Conservation (phyloP, 371 early-diverging fungal species). For the Zychaea mexicana region DNA sequence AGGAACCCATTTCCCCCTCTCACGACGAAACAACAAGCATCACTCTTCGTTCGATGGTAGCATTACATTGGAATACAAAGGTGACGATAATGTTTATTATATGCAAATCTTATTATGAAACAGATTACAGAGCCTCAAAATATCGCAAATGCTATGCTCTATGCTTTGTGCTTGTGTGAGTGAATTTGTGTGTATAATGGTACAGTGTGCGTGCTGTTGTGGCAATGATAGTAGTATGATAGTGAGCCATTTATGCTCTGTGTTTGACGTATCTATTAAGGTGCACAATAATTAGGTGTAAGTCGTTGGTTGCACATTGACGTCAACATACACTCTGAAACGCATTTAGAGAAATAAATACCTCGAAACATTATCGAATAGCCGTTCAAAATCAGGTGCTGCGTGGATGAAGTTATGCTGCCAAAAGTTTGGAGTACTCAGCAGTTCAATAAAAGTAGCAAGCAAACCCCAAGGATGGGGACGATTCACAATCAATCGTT, state of each 20-base stretch:
- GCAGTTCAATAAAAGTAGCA: slow-evolving; percentile 93
- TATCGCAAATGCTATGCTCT: no score
- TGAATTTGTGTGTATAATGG: no score
- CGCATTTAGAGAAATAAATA: no score
- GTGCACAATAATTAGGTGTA: background rate
- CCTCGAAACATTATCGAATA: slow-evolving; percentile 69
- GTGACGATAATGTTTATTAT: background rate
- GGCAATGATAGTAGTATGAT: no score
- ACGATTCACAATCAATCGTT: slow-evolving; percentile 94
- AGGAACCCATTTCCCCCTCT: no score
- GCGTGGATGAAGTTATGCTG: slow-evolving; percentile 69
- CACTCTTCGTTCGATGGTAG: no score
- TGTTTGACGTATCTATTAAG: slow-evolving; percentile 9
- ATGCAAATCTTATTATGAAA: no score
- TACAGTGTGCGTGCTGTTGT: no score
- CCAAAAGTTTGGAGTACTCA: slow-evolving; percentile 87
- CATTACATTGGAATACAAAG: background rate
- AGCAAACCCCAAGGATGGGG: slow-evolving; percentile 99
- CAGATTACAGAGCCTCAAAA: background rate
- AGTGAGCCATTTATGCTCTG: background rate
- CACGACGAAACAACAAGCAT: no score
- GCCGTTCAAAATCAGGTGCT: slow-evolving; percentile 68
- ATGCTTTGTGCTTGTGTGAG: no score
- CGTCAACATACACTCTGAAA: no score
- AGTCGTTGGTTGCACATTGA: background rate